Percentiles rank a stretch among this genome's conserved stretches.
These are phyloP conservation scores for Sugiyamaella chiloensis DNA, from an alignment of 805 yeast genomes.

Conservation along the genomic window DNA sequence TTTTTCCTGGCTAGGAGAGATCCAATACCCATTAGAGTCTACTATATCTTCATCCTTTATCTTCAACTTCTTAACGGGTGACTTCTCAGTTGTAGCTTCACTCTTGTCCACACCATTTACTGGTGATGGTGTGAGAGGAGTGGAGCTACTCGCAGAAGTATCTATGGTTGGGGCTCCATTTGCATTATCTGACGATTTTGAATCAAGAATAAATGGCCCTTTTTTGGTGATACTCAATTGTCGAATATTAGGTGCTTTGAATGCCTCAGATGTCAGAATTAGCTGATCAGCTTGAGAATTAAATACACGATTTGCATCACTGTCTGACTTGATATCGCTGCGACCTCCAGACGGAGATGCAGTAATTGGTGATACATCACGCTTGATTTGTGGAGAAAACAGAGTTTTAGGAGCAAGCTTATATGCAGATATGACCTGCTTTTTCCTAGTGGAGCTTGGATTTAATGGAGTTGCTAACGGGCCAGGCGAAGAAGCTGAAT, in stretches of 20 bases:
- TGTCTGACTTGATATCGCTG: neutral
- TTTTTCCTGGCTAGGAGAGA: slow-evolving; percentile 68
- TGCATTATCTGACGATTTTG: neutral
- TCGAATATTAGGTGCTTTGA: slow-evolving; percentile 53
- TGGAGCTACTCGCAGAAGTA: neutral
- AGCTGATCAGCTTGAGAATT: slow-evolving; percentile 58
- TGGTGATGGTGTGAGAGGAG: neutral
- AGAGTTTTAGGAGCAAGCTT: slow-evolving; percentile 63
- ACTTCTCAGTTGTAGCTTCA: neutral
- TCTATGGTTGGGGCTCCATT: neutral
- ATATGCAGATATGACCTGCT: slow-evolving; percentile 57
- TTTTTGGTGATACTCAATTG: slow-evolving; percentile 51
- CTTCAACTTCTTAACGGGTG: neutral
- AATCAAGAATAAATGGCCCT: neutral
- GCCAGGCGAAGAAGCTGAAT: slow-evolving; percentile 37
- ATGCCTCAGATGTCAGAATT: slow-evolving; percentile 66
- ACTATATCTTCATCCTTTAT: slow-evolving; percentile 42
- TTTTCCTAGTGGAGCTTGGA: slow-evolving; percentile 48
- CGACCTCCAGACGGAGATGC: neutral
- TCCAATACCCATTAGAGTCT: slow-evolving; percentile 81
- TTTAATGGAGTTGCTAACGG: slow-evolving; percentile 49
- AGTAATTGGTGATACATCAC: neutral
- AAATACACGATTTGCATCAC: slow-evolving; percentile 33
- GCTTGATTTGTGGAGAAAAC: slow-evolving; percentile 31
- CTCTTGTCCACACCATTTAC: neutral